Base-by-base conservation (phyloP, 176 grass and related monocot species). In the Bonia amplexicaulis region DNA sequence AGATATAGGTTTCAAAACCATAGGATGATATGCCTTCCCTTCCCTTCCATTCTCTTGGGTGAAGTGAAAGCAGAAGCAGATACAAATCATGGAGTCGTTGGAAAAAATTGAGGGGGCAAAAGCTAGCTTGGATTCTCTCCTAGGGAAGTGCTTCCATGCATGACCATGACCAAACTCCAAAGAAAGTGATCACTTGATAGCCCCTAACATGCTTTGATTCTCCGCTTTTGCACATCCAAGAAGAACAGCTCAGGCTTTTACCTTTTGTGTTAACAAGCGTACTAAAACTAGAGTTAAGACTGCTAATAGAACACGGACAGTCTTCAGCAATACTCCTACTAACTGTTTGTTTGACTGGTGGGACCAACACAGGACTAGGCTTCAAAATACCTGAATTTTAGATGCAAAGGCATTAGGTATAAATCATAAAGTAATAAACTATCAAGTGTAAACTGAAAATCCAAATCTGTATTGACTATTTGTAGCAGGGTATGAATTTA, bases 171-270 rank as follows among this genome's bases (percentile, higher is more conserved):
- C 87, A 79, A 87, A 92, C 90, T 84, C 90, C 87, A 90, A 94
- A 94, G 90, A 82, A 89, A 92, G 81, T 89, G 85, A 87, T 94
- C 84, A 94, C 87, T 92, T 92, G 87, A 87, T 90, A 94, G 70
- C 80, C 35, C 71, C 81, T 94, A 94, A 92, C 92, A 92, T 94
- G 92, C 90, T 92, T 94, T 94, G 92, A 94, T 94, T 94, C 92
- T 90, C 77, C 87, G 55, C 79, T 92, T 94, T 92, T 92, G 80
- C 84, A 90, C 49, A 88, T 85, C 71, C 81, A 89, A 91, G 83
- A 92, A 86, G 81, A 90, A 63, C 62, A 76, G 69, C 52, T 84
- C 76, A 64, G 27, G 48, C 73, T 87, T 90, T 92, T 79, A 92
- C 77, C 92, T 94, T 94, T 92, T 89, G 61, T 76, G 47, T 89